Evolutionary conservation across 345 rosid species (phyloP).

Genomic region (Eucalyptus marginata): DNA sequence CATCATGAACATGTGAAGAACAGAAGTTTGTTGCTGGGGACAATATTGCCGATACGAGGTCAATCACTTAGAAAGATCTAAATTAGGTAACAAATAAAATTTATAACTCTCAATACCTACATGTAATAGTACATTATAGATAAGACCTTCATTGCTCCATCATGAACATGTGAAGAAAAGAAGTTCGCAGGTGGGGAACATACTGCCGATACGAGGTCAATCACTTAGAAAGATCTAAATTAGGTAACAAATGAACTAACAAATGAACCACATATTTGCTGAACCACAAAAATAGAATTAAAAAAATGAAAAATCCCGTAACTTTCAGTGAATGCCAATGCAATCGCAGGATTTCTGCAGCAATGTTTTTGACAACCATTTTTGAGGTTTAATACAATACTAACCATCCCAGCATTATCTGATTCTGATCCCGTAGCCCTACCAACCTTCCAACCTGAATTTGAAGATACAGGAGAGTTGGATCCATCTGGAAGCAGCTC

Average conservation of each 20-base stretch:
- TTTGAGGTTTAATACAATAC: constrained; percentile 8
- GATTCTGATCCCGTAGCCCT: constrained; percentile 49
- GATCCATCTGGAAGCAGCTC: constrained; percentile 94
- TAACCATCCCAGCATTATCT: constrained; percentile 94
- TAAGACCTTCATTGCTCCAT: background rate
- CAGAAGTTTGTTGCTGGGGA: background rate
- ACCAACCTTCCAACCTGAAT: constrained; percentile 73
- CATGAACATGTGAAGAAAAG: background rate
- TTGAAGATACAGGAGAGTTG: constrained; percentile 67
- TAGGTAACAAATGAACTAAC: background rate
- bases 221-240: background rate
- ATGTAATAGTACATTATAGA: background rate
- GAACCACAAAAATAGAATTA: background rate
- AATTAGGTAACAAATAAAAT: background rate
- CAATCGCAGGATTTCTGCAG: background rate
- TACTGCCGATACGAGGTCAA: background rate
- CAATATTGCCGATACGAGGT: background rate
- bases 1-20: background rate
- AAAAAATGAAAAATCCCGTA: background rate
- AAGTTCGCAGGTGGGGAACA: background rate
- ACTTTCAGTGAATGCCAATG: background rate
- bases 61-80: background rate
- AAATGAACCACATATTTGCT: background rate
- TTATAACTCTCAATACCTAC: background rate
- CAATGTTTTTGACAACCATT: background rate